phyloP scores from a whole-genome alignment of 345 rosid genomes.

The Murraya koenigii region DNA sequence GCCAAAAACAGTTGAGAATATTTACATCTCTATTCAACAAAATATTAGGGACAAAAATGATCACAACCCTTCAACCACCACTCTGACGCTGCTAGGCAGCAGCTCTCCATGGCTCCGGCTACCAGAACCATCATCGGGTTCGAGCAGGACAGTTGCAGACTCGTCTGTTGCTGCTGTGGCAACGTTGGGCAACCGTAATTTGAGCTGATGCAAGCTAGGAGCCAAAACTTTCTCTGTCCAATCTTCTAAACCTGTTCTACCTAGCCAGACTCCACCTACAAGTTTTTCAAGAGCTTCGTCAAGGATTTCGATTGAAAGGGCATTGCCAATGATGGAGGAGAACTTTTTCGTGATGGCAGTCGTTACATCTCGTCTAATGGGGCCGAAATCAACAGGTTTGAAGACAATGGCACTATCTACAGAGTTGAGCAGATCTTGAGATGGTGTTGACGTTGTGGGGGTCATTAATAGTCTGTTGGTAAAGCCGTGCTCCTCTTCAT shows the following conservation, averaged over 20 bases:
- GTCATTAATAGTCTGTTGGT: slow-evolving; percentile 38
- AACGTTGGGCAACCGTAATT: slow-evolving; percentile 28
- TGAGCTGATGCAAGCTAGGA: slow-evolving; percentile 62
- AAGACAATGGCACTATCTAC: slow-evolving; percentile 65
- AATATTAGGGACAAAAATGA: slow-evolving; percentile 9
- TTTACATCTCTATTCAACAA: slow-evolving; percentile 51
- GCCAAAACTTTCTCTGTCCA: slow-evolving; percentile 72
- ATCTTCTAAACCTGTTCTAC: slow-evolving; percentile 64
- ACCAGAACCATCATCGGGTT: slow-evolving; percentile 39
- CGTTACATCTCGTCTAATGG: slow-evolving; percentile 34
- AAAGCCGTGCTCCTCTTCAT: slow-evolving; percentile 61
- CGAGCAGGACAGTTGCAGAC: slow-evolving; percentile 46
- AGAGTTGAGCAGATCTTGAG: slow-evolving; percentile 50
- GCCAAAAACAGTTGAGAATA: slow-evolving; percentile 55
- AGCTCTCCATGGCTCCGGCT: slow-evolving; percentile 43
- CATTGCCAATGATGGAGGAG: slow-evolving; percentile 30
- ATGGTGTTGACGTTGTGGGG: slow-evolving; percentile 31
- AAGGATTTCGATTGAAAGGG: slow-evolving; percentile 45
- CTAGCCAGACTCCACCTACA: slow-evolving; percentile 62
- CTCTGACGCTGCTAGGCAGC: slow-evolving; percentile 58
- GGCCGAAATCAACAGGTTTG: slow-evolving; percentile 65
- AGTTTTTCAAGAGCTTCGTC: slow-evolving; percentile 76
- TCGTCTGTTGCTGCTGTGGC: slow-evolving; percentile 14
- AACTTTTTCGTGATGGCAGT: slow-evolving; percentile 52
- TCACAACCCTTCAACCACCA: slow-evolving; percentile 51